Conservation (phyloP, 345 rosid genomes). For the Salix koriyanagi region DNA sequence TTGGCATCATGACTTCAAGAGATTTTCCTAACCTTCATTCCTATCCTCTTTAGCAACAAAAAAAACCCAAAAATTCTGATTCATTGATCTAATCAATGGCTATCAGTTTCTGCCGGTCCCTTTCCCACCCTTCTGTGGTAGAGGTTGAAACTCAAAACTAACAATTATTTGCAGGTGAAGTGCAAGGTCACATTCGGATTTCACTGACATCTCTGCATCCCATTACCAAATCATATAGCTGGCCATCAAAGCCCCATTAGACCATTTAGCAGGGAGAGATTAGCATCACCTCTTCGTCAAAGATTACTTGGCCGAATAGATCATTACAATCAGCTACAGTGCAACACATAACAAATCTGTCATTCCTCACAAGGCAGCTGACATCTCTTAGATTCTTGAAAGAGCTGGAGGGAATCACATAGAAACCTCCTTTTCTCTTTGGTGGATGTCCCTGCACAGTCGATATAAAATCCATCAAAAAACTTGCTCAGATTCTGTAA, state of each 20-base stretch:
- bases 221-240: not conserved
- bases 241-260: not conserved
- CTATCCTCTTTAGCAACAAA: not conserved
- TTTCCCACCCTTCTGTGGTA: not conserved
- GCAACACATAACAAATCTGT: not conserved
- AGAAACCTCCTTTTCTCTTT: not conserved
- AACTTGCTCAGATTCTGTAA: constrained; percentile 9
- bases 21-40: not conserved
- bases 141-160: not conserved
- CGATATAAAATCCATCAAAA: constrained; percentile 5
- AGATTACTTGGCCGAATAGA: not conserved
- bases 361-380: not conserved
- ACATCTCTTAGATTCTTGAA: constrained; percentile 1
- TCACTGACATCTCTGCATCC: not conserved
- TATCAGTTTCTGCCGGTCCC: not conserved
- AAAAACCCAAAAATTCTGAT: not conserved
- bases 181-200: not conserved
- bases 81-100: not conserved
- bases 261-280: not conserved
- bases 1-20: not conserved
- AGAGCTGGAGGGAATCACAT: not conserved
- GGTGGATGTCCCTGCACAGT: constrained; percentile 12
- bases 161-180: not conserved
- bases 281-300: not conserved
- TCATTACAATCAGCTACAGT: not conserved